Conservation (phyloP, 495 filamentous ascomycete species). For the Ascobolus immersus region DNA sequence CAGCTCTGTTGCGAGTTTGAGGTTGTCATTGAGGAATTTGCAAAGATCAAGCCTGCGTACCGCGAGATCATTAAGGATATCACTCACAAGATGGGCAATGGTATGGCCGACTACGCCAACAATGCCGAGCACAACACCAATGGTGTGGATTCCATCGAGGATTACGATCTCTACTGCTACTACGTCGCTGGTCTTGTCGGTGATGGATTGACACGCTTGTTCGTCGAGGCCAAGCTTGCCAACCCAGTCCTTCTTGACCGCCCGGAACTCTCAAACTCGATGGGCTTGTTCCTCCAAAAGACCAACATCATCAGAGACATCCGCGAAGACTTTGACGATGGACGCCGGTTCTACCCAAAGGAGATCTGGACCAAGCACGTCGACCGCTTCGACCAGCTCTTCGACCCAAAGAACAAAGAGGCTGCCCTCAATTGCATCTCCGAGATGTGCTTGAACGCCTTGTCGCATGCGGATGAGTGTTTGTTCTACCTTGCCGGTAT, state of each 20-base stretch:
- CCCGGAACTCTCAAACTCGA: slow-evolving; percentile 61
- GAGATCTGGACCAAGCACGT: slow-evolving; percentile 94
- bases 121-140: slow-evolving; percentile 54
- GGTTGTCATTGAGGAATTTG: slow-evolving; percentile 61
- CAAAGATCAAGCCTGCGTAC: slow-evolving; percentile 68
- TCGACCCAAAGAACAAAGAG: slow-evolving; percentile 53
- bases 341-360: slow-evolving; percentile 75
- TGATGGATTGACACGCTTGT: slow-evolving; percentile 72
- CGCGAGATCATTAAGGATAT: slow-evolving; percentile 79
- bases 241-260: slow-evolving; percentile 62
- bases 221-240: slow-evolving; percentile 67
- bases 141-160: slow-evolving; percentile 56
- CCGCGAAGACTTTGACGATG: slow-evolving; percentile 66
- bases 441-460: slow-evolving; percentile 76
- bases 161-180: slow-evolving; percentile 90
- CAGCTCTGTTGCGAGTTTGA: slow-evolving; percentile 80
- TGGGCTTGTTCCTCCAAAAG: slow-evolving; percentile 95
- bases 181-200: slow-evolving; percentile 95
- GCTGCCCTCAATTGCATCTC: slow-evolving; percentile 69
- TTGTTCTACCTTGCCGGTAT: slow-evolving; percentile 92
- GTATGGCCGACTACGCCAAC: slow-evolving; percentile 84
- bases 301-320: slow-evolving; percentile 96
- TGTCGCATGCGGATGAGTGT: slow-evolving; percentile 74
- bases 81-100: slow-evolving; percentile 82
- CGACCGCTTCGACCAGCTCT: slow-evolving; percentile 66